Evolutionary conservation across 2,329 filamentous ascomycete genomes (phyloP).

Genomic region (Neopestalotiopsis sp.): DNA sequence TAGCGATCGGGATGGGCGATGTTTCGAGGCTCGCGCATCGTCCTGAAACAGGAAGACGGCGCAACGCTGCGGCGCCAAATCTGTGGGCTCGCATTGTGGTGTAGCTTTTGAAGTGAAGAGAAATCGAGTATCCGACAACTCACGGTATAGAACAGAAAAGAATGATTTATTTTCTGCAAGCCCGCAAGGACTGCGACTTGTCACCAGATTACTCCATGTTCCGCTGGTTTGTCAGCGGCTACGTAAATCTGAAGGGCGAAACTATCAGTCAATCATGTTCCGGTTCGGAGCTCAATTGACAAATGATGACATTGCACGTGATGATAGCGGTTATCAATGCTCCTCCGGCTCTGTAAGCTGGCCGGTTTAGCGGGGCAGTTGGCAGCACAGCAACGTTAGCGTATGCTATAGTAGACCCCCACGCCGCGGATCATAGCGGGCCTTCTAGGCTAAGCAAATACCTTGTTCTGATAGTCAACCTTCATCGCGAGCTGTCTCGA

Average conservation of each 20-base stretch:
- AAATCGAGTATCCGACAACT: neutral
- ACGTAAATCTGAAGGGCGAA: conserved; percentile 14
- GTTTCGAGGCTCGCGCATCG: conserved; percentile 17
- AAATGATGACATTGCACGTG: conserved; percentile 25
- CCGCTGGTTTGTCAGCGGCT: conserved; percentile 28
- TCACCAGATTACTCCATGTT: conserved; percentile 25
- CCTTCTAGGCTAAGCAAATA: no score
- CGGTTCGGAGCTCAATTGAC: conserved; percentile 6
- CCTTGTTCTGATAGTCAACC: no score
- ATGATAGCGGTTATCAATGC: conserved; percentile 10
- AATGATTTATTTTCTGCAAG: conserved; percentile 11
- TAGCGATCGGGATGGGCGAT: neutral
- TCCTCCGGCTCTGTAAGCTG: neutral
- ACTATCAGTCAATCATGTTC: neutral
- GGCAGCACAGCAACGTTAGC: no score
- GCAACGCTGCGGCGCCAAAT: conserved; percentile 29
- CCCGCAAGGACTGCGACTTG: conserved; percentile 20
- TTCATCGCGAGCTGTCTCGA: no score
- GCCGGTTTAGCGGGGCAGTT: neutral
- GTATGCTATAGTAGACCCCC: no score
- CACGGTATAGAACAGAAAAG: neutral
- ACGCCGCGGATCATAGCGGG: no score
- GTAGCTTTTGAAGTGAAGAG: no score
- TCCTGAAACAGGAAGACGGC: conserved; percentile 29
- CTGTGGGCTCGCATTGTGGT: conserved; percentile 31